Percentiles rank a stretch among this genome's conserved stretches.
phyloP scores from a whole-genome alignment of 2,329 filamentous ascomycete genomes.

The Phialocephala subalpina region DNA sequence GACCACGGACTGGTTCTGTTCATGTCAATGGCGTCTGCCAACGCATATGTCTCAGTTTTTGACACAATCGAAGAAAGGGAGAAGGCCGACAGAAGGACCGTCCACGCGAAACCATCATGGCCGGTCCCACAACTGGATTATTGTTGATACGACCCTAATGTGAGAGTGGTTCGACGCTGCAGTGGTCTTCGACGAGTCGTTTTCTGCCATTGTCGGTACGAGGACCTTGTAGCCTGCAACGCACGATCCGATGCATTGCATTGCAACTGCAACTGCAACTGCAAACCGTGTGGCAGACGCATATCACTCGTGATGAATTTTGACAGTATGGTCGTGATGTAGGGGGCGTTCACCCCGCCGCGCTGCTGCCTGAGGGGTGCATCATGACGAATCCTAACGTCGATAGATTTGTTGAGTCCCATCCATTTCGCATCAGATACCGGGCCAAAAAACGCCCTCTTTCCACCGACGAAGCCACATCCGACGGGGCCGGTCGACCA shows the following conservation, averaged over 20 bases:
- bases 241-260: background rate
- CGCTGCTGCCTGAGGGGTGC: background rate
- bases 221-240: background rate
- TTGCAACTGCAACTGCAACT: no score
- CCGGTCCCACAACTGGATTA: background rate
- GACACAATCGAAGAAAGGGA: background rate
- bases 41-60: conserved; percentile 1
- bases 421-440: background rate
- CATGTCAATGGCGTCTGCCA: conserved; percentile 5
- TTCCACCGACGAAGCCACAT: background rate
- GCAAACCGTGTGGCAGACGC: no score
- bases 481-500: background rate
- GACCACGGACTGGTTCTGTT: background rate
- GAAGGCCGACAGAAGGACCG: background rate
- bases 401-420: background rate
- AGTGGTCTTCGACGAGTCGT: background rate
- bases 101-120: background rate
- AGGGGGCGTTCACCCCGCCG: background rate
- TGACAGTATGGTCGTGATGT: no score
- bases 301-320: background rate
- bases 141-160: background rate
- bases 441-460: background rate
- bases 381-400: background rate
- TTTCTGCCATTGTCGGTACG: background rate
- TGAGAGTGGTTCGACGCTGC: background rate